Base-by-base conservation (phyloP, 495 filamentous ascomycete species). In the Chaetomidium leptoderma region DNA sequence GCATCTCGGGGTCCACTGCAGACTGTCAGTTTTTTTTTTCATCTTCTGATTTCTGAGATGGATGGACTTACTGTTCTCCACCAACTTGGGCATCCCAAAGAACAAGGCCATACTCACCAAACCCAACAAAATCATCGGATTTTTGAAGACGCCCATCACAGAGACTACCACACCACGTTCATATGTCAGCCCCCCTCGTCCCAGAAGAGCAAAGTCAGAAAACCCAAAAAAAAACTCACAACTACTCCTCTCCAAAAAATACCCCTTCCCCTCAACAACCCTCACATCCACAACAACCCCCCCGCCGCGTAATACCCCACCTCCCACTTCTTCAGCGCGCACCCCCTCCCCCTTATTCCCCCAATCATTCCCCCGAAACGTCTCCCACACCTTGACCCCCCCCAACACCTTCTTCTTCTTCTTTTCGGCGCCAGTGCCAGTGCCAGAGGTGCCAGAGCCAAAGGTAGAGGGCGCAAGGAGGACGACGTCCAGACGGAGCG, bases 81-180 rank as follows among this genome's bases (percentile, higher is more conserved):
- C 83, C 33, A 98, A 68, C 72, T 96, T 92, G 9, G 93, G 93
- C 84, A 97, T 85, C 27, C 91, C 91, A 49, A 97, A 74, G 39
- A 95, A 91, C 44, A 95, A 72, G 0, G 70, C 85, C 78, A 97
- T 77, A 30, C 85, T 88, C 23, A 92, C 84, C 21, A 96, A 68
- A 13, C 87, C 89, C 72, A 98, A 82, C 43, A 98, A 74, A 55
- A 98, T 95, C 89, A 97, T 97, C 4, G 93, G 93, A 66, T 87
- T 96, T 72, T 89, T 89, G 63, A 97, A 78, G 40, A 97, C 82
- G 59, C 81, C 78, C 53, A 96, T 60, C 56, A 80, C 61, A 59
- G 72, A 77, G 71, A 78, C 76, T 78, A 17, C 19, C 26, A 6
- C 2, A 30, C 5, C 48, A 32, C 33, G 35, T 39, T 39, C 47